Base-by-base conservation (phyloP, 2,329 filamentous ascomycete species). In the Blastomyces parvus region DNA sequence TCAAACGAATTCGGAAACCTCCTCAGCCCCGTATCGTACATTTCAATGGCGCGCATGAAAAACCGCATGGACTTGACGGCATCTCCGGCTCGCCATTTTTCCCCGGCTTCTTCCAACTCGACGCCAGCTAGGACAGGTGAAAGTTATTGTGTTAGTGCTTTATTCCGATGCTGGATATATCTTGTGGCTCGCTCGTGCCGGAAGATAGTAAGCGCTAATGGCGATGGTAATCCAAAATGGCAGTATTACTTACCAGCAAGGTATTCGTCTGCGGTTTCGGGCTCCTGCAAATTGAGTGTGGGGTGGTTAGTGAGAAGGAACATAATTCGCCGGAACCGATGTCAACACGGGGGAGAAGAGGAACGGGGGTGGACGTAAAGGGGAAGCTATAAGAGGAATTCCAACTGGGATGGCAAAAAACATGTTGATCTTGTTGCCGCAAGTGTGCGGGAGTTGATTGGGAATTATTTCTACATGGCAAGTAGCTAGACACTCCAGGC, bases 31-130 rank as follows among this genome's bases (percentile, higher is more conserved):
- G 84, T 81, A 66, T 85, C 82, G 70, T 90, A 91, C 55, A 81
- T 80, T 60, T 88, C 82, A 61, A 89, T 82, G 14, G 88, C 88
- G 65, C 86, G 79, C 66, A 85, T 80, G 70, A 80, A 81, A 69
- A 81, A 81, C 57, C 85, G 78, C 66, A 81, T 79, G 4, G 84
- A 82, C 69, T 90, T 90, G 59, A 80, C 83, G 25, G 85, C 82
- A 72, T 91, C 88, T 27, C 88, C 88, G 46, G 83, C 86, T 59
- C 87, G 81, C 85, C 87, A 89, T 81, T 91, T 91, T 66, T 88
- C 86, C 7, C 86, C 88, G 5, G 85, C 85, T 73, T 89, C 86
- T 75, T 91, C 88, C 64, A 85, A 81, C 40, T 86, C 83, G 62
- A 89, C 87, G 13, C 86, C 88, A 30, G 82, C 84, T 81, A 60